Evolutionary conservation across 2,329 filamentous ascomycete species (phyloP).

Genomic region (Xylaria arbuscula): DNA sequence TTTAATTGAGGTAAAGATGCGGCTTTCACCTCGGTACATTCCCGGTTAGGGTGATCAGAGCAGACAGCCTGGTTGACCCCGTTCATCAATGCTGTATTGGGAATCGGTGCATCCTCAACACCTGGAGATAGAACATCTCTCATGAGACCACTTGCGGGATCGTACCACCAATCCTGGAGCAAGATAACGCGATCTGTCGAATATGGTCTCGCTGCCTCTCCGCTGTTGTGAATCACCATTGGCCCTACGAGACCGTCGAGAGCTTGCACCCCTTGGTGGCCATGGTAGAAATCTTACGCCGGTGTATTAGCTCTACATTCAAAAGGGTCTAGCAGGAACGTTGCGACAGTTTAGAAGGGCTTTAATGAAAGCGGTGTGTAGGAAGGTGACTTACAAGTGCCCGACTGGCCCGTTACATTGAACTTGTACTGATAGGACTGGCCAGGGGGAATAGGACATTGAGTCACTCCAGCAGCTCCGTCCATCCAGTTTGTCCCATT

Average conservation of each 20-base stretch:
- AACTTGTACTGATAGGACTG: constrained; percentile 75
- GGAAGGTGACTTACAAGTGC: constrained; percentile 51
- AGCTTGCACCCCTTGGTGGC: constrained; percentile 70
- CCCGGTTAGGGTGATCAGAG: constrained; percentile 51
- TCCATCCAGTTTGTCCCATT: constrained; percentile 82
- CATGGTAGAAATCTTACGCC: constrained; percentile 53
- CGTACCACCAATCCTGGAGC: constrained; percentile 77
- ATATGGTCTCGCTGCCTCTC: constrained; percentile 64
- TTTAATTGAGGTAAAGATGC: constrained; percentile 56
- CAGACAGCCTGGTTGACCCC: constrained; percentile 57
- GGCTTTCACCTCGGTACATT: constrained; percentile 57
- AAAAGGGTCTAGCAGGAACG: background rate
- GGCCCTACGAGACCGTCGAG: constrained; percentile 75
- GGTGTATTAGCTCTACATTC: constrained; percentile 38
- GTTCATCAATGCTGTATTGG: constrained; percentile 60
- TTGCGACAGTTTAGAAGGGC: background rate
- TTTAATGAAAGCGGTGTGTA: background rate
- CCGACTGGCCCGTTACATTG: constrained; percentile 62
- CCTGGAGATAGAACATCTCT: constrained; percentile 54
- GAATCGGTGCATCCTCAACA: constrained; percentile 56
- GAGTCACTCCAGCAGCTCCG: constrained; percentile 73
- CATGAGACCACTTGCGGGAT: constrained; percentile 56
- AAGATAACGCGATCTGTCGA: constrained; percentile 71
- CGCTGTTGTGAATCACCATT: constrained; percentile 69
- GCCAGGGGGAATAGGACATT: constrained; percentile 74